Conservation (phyloP, 2,329 filamentous ascomycete genomes). For the Diplodia sapinea region DNA sequence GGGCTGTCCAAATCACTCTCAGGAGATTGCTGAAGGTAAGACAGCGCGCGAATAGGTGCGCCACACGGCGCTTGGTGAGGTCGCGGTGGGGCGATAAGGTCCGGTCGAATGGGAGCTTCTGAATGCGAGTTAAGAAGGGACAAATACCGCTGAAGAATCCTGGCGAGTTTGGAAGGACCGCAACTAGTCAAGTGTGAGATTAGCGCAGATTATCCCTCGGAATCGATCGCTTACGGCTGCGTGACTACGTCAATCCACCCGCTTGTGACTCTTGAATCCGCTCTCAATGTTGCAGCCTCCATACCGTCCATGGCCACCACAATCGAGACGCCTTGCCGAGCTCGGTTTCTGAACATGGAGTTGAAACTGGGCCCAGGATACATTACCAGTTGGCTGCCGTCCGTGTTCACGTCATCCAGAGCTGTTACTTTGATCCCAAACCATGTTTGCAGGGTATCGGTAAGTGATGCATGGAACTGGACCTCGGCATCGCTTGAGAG, state of each 20-base stretch:
- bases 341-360: background rate
- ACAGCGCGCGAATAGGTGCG: background rate
- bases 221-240: conserved; percentile 37
- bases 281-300: conserved; percentile 2
- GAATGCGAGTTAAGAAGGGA: background rate
- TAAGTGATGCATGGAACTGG: background rate
- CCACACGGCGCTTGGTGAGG: background rate
- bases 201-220: too few relatives aligned
- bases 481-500: background rate
- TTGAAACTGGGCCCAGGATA: conserved; percentile 4
- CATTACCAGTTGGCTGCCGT: background rate
- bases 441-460: background rate
- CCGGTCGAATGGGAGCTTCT: background rate
- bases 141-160: conserved; percentile 36
- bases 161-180: conserved; percentile 47
- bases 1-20: background rate
- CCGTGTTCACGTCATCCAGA: background rate
- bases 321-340: background rate
- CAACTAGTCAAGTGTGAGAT: conserved; percentile 31
- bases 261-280: background rate
- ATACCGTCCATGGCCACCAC: conserved; percentile 13
- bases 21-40: background rate
- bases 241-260: conserved; percentile 45
- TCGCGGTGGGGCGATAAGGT: background rate
- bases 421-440: background rate